A percentile compares a stretch with the other conserved stretches of the same genome.
Evolutionary conservation across 495 filamentous ascomycete genomes (phyloP).

Genomic region (Penicillium pancosmium): DNA sequence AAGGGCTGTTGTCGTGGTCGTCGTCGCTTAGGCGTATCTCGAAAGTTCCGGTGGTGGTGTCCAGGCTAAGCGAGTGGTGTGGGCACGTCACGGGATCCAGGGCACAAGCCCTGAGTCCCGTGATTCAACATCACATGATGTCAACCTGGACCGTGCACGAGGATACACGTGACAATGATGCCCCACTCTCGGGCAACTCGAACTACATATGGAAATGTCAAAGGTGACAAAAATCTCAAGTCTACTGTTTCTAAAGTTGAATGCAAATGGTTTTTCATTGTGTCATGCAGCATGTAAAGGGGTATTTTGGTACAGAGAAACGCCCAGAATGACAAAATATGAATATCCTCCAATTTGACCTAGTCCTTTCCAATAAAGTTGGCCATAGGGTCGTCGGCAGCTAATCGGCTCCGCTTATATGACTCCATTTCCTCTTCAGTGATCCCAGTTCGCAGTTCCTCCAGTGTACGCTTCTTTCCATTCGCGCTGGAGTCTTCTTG

Average conservation of each 20-base stretch:
- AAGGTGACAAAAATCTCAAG: no score
- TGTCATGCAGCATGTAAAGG: slow-evolving; percentile 17
- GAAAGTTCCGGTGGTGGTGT: slow-evolving; percentile 44
- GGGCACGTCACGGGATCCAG: slow-evolving; percentile 34
- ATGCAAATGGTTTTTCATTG: slow-evolving; percentile 6
- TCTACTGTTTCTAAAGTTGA: not conserved
- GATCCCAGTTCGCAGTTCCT: slow-evolving; percentile 72
- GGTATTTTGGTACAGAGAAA: slow-evolving; percentile 32
- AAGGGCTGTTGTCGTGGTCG: slow-evolving; percentile 56
- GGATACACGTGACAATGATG: slow-evolving; percentile 10
- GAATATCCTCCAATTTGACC: slow-evolving; percentile 12
- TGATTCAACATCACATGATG: slow-evolving; percentile 21
- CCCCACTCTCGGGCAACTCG: slow-evolving; percentile 4
- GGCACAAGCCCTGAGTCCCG: slow-evolving; percentile 41
- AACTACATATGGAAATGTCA: no score
- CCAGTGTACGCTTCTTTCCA: slow-evolving; percentile 67
- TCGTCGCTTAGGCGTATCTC: slow-evolving; percentile 50
- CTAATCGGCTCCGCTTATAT: slow-evolving; percentile 71
- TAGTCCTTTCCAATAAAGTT: slow-evolving; percentile 64
- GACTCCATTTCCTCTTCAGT: slow-evolving; percentile 82
- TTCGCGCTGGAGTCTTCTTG: slow-evolving; percentile 33
- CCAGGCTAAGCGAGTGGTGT: slow-evolving; percentile 44
- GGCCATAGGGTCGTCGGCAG: slow-evolving; percentile 84
- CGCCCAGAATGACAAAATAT: slow-evolving; percentile 16
- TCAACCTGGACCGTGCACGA: not conserved